A percentile compares a stretch with the other conserved stretches of the same genome.
phyloP scores from a whole-genome alignment of 176 grass and related monocot species.

The Raddia distichophylla region DNA sequence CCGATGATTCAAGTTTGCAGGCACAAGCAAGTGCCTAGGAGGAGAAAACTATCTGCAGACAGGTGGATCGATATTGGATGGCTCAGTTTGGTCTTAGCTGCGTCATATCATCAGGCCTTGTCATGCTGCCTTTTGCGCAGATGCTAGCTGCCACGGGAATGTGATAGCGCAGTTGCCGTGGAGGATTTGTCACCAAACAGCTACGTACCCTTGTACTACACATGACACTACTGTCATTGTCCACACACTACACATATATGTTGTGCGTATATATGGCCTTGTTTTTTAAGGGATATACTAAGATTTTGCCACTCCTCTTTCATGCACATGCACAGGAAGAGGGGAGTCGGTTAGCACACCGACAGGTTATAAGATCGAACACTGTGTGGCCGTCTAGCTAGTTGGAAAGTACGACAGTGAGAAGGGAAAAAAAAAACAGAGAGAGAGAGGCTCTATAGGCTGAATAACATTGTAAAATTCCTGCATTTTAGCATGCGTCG shows the following conservation, averaged over 20 bases:
- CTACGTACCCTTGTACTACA: not conserved
- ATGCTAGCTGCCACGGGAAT: not conserved
- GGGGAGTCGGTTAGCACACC: not conserved
- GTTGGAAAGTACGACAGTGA: too few species aligned
- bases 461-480: too few species aligned
- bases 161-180: not conserved
- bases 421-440: too few species aligned
- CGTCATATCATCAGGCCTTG: constrained; percentile 4
- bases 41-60: too few species aligned
- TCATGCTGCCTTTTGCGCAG: not conserved
- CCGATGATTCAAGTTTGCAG: too few species aligned
- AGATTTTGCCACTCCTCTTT: not conserved
- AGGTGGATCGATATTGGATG: not conserved
- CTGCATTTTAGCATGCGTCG: too few species aligned
- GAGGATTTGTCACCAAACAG: not conserved
- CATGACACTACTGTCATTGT: not conserved
- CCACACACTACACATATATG: not conserved
- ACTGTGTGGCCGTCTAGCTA: too few species aligned
- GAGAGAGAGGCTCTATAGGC: too few species aligned
- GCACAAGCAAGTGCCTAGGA: too few species aligned
- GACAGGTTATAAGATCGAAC: too few species aligned
- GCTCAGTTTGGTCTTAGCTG: too few species aligned
- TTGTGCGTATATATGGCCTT: too few species aligned
- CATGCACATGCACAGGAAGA: not conserved
- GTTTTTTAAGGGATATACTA: not conserved